These are phyloP conservation scores for bread wheat (Triticum aestivum) DNA, from an alignment of 176 grass and related monocot genomes.

Conservation along the genomic window IWGSC_CS_RefSeq_v2.1 NC_057799.1:577346044-577346543, in stretches of 20 bases:
- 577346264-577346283: conserved; percentile 44
- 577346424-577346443: conserved; percentile 87
- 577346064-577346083: background rate
- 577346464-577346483: conserved; percentile 20
- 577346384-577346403: conserved; percentile 59
- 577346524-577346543: conserved; percentile 13
- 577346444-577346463: conserved; percentile 40
- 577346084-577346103: background rate
- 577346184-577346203: conserved; percentile 39
- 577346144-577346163: background rate
- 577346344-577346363: conserved; percentile 65
- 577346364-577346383: conserved; percentile 65
- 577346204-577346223: conserved; percentile 53
- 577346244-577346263: conserved; percentile 63
- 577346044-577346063: background rate
- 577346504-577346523: conserved; percentile 26
- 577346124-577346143: background rate
- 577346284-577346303: conserved; percentile 52
- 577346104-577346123: background rate
- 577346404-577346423: conserved; percentile 78
- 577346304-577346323: conserved; percentile 39
- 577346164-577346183: conserved; percentile 1
- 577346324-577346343: conserved; percentile 33
- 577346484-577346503: conserved; percentile 30
- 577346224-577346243: conserved; percentile 40